Evolutionary conservation across 176 grass and related monocot genomes (phyloP).

Genomic region (Zea luxurians): DNA sequence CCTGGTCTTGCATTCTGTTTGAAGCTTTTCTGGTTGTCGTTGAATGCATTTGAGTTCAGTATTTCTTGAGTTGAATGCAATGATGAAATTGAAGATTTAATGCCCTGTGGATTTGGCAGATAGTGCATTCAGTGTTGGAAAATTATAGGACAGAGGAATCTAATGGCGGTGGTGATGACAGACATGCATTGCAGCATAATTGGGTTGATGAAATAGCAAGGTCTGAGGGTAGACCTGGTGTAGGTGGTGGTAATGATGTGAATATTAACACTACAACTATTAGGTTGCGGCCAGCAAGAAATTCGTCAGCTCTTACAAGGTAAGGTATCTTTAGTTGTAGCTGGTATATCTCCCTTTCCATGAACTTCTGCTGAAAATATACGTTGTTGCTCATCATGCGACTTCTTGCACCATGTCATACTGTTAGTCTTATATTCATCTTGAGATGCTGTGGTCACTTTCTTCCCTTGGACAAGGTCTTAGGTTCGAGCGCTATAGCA

Average conservation of each 20-base stretch:
- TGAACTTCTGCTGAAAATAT: slow-evolving; percentile 21
- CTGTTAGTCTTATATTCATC: neutral
- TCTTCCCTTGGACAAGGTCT: too few relatives aligned
- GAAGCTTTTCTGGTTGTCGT: slow-evolving; percentile 8
- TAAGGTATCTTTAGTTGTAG: slow-evolving; percentile 37
- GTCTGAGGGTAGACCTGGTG: slow-evolving; percentile 66
- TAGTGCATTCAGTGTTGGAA: slow-evolving; percentile 79
- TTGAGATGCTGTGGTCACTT: too few relatives aligned
- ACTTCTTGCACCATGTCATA: neutral
- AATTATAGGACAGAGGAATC: slow-evolving; percentile 61
- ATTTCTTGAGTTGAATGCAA: slow-evolving; percentile 21
- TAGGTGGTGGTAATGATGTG: slow-evolving; percentile 60
- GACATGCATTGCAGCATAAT: slow-evolving; percentile 71
- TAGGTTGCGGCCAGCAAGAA: slow-evolving; percentile 51
- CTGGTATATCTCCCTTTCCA: neutral
- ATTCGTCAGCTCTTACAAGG: slow-evolving; percentile 72
- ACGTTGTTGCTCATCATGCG: neutral
- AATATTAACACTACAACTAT: slow-evolving; percentile 47
- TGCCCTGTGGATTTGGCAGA: slow-evolving; percentile 61
- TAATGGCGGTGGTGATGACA: slow-evolving; percentile 52
- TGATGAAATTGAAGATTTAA: neutral
- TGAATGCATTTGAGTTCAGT: slow-evolving; percentile 7
- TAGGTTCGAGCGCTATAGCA: too few relatives aligned
- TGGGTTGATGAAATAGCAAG: slow-evolving; percentile 99
- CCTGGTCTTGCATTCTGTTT: neutral